Evolutionary conservation across 1,284 basidiomycete species (phyloP), one percentile per base, ranked within the genome.

Genomic region (Hypsizygus ulmarius): DNA sequence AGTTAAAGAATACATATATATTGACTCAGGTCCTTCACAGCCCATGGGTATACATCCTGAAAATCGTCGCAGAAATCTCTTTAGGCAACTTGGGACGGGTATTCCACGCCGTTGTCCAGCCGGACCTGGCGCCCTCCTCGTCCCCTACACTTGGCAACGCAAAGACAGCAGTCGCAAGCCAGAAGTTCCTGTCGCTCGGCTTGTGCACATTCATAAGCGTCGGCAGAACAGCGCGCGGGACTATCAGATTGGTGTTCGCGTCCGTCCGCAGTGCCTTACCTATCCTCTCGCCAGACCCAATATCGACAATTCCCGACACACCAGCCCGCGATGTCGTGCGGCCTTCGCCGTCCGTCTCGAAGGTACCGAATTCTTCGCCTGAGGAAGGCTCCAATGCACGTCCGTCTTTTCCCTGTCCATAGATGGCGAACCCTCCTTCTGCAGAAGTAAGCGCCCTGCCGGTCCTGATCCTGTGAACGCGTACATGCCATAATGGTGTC

Each of bases 211-310:
- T 80, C 51, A 78, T 52, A 30, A 89, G 70, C 25, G 81, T 84
- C 3, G 86, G 86, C 50, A 89, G 63, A 10, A 87, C 77, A 27
- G 84, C 81, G 18, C 87, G 70, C 3, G 85, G 74, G 30, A 81
- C 81, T 56, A 89, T 79, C 58, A 89, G 63, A 60, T 87, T 89
- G 27, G 85, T 77, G 64, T 89, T 89, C 21, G 86, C 81, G 62
- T 89, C 86, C 16, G 78, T 80, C 39, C 87, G 73, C 19, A 88
- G 63, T n/a, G 79, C 77, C 28, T 68, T 59, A 43, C 67, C 65
- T 38, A 48, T 58, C 32, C 64, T 62, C 16, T 56, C 59, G 8
- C 49, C 49, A 7, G 43, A 48, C 1, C 67, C 61, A 15, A 87
- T 60, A 56, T 83, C 82, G 2, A 73, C 70, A 12, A 88, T 74